phyloP scores from a whole-genome alignment of 1,284 basidiomycete genomes.

The Moesziomyces antarcticus region DNA sequence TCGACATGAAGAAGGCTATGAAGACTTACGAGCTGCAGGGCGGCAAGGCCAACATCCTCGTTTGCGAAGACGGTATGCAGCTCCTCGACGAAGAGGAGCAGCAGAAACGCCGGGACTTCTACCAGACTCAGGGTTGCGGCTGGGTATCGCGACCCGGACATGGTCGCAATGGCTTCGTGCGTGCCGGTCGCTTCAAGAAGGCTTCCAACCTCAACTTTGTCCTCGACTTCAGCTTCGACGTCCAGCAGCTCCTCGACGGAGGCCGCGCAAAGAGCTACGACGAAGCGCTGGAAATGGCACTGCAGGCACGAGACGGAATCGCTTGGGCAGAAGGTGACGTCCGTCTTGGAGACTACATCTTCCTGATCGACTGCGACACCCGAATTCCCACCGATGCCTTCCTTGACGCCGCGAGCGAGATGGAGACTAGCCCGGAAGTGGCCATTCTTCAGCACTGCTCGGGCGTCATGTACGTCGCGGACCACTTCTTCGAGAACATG shows the following conservation, averaged over 20 bases:
- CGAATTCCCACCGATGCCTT: constrained; percentile 85
- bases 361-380: constrained; percentile 77
- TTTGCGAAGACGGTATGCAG: constrained; percentile 81
- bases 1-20: constrained; percentile 84
- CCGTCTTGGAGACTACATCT: constrained; percentile 48
- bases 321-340: constrained; percentile 67
- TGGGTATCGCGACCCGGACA: constrained; percentile 83
- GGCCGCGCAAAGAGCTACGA: constrained; percentile 39
- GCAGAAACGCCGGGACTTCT: constrained; percentile 77
- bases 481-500: constrained; percentile 87
- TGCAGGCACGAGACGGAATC: constrained; percentile 67
- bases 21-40: constrained; percentile 87
- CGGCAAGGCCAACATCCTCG: constrained; percentile 79
- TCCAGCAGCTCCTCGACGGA: constrained; percentile 77
- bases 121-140: constrained; percentile 79
- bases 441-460: constrained; percentile 86
- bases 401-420: constrained; percentile 82
- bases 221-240: constrained; percentile 84
- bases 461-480: constrained; percentile 82
- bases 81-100: constrained; percentile 75
- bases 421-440: constrained; percentile 78
- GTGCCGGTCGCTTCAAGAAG: too few relatives aligned
- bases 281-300: constrained; percentile 63
- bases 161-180: constrained; percentile 72
- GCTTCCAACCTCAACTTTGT: constrained; percentile 72